phyloP scores from a whole-genome alignment of 1,284 basidiomycete genomes.

The Pyrrhoderma noxium region DNA sequence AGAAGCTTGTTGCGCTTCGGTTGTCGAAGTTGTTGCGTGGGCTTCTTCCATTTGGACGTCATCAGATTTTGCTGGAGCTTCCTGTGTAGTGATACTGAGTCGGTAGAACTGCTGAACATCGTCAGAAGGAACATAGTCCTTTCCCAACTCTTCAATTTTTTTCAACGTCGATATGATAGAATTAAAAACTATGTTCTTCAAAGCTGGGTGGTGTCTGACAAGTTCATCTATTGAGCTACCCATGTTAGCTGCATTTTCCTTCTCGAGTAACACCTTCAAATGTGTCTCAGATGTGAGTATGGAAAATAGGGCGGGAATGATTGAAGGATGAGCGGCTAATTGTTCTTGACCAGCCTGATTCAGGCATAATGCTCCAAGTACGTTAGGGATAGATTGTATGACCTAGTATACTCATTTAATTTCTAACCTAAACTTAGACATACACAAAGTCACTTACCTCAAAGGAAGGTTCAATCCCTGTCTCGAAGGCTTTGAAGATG shows the following conservation, averaged over 20 bases:
- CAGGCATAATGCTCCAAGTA: slow-evolving; percentile 93
- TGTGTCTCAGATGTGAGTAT: slow-evolving; percentile 85
- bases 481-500: slow-evolving; percentile 82
- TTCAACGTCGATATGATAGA: slow-evolving; percentile 64
- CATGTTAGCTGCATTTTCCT: slow-evolving; percentile 86
- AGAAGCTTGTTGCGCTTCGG: slow-evolving; percentile 22
- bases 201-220: slow-evolving; percentile 88
- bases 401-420: slow-evolving; percentile 43
- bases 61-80: slow-evolving; percentile 25
- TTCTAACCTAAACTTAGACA: slow-evolving; percentile 4
- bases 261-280: slow-evolving; percentile 83
- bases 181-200: slow-evolving; percentile 77
- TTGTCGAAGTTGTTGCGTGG: slow-evolving; percentile 14
- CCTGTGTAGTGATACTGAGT: slow-evolving; percentile 32
- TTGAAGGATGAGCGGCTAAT: slow-evolving; percentile 65
- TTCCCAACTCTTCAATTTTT: slow-evolving; percentile 69
- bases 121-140: slow-evolving; percentile 46
- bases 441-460: slow-evolving; percentile 49
- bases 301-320: slow-evolving; percentile 80
- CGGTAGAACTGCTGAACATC: slow-evolving; percentile 62
- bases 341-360: slow-evolving; percentile 87
- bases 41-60: slow-evolving; percentile 18
- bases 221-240: slow-evolving; percentile 93
- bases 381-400: slow-evolving; percentile 88
- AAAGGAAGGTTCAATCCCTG: slow-evolving; percentile 78